These are phyloP conservation scores for Neofusicoccum parvum DNA, from an alignment of 2,329 filamentous ascomycete species.

Conservation along the genomic window DNA sequence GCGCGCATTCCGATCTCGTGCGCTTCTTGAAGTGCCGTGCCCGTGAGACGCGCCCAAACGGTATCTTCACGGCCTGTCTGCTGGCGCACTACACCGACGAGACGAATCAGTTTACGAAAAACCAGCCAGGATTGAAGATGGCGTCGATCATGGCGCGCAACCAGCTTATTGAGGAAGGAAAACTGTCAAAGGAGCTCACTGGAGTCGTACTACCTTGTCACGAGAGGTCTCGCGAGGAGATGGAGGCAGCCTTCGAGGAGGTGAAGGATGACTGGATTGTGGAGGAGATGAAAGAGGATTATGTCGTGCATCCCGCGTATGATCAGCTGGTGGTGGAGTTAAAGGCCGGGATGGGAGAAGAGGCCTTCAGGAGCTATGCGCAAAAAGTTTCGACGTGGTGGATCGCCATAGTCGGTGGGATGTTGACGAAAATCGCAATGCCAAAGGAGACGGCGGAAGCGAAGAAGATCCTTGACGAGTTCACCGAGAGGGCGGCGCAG, in stretches of 20 bases:
- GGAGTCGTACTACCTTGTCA: not conserved
- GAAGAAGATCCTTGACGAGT: not conserved
- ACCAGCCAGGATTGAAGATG: not conserved
- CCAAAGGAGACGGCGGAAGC: not conserved
- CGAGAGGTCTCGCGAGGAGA: not conserved
- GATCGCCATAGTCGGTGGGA: not conserved
- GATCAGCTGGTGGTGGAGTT: not conserved
- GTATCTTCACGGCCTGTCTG: not conserved
- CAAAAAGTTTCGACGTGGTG: not conserved
- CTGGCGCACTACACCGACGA: not conserved
- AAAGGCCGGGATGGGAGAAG: not conserved
- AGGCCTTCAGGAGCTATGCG: not conserved
- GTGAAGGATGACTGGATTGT: not conserved
- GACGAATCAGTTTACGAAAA: not conserved
- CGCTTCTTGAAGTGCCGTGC: not conserved
- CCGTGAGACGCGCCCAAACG: not conserved
- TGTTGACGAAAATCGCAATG: not conserved
- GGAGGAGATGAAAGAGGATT: not conserved
- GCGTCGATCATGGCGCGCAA: not conserved
- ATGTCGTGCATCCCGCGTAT: not conserved
- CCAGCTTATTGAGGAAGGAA: not conserved
- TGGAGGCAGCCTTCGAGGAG: not conserved
- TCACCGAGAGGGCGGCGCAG: not conserved
- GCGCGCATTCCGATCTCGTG: not conserved
- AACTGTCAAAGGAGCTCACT: not conserved